These are phyloP conservation scores for Oryza nivara DNA, from an alignment of 176 grass and related monocot genomes.

Conservation along the genomic window DNA sequence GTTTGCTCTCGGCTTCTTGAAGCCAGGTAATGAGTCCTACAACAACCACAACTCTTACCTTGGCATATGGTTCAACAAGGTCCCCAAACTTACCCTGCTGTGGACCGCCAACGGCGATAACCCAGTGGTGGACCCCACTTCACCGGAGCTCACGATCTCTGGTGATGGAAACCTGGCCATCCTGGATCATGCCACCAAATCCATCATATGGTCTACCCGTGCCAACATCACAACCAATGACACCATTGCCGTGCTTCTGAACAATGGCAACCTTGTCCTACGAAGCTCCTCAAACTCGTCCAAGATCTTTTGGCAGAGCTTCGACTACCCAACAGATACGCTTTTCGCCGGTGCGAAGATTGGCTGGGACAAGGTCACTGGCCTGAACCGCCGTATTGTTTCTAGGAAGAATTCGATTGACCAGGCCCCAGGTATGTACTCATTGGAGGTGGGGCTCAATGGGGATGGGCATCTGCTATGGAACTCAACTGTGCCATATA, in stretches of 20 bases:
- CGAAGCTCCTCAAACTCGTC: conserved; percentile 32
- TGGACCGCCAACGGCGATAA: conserved; percentile 61
- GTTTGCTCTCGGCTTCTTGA: conserved; percentile 72
- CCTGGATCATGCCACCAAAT: conserved; percentile 6
- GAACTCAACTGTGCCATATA: conserved; percentile 32
- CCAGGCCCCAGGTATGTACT: conserved; percentile 45
- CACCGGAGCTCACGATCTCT: conserved; percentile 37
- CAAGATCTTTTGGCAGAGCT: conserved; percentile 66
- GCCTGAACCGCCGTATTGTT: conserved; percentile 26
- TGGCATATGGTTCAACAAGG: conserved; percentile 52
- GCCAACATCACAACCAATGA: conserved; percentile 15
- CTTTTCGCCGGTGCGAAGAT: conserved; percentile 40
- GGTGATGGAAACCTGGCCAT: conserved; percentile 56
- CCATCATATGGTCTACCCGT: conserved; percentile 47
- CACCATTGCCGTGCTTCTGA: conserved; percentile 34
- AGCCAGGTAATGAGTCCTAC: neutral
- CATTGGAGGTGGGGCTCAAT: conserved; percentile 9
- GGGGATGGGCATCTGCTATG: neutral
- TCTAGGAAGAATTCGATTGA: conserved; percentile 42
- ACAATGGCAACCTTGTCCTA: conserved; percentile 57
- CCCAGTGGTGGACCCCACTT: conserved; percentile 24
- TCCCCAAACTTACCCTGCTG: conserved; percentile 45
- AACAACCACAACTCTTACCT: conserved; percentile 37
- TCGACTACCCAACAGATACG: conserved; percentile 57
- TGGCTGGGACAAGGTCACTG: conserved; percentile 49